A percentile compares a stretch with the other conserved stretches of the same genome.
These are phyloP conservation scores for Leccinum griseonigrum DNA, from an alignment of 1,284 basidiomycete genomes.

Conservation along the genomic window DNA sequence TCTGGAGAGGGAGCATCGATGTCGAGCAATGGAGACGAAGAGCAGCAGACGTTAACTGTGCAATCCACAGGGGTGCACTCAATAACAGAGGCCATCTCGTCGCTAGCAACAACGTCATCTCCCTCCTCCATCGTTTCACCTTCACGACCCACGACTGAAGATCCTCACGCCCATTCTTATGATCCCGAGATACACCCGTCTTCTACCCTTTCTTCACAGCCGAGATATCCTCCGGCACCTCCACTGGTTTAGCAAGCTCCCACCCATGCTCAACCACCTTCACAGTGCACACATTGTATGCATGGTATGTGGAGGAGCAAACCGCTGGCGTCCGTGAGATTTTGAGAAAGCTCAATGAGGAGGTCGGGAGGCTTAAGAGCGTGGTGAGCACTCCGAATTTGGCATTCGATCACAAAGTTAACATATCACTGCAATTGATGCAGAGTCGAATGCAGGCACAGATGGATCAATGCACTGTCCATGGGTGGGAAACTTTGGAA, in stretches of 20 bases:
- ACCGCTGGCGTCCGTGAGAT: constrained; percentile 75
- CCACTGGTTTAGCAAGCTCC: constrained; percentile 7
- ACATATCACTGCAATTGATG: not conserved
- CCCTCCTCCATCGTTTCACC: constrained; percentile 3
- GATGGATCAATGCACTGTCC: constrained; percentile 60
- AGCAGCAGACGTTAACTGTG: not conserved
- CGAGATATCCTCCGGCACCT: constrained; percentile 2
- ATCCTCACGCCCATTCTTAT: constrained; percentile 1
- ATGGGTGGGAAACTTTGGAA: constrained; percentile 74
- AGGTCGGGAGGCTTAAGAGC: constrained; percentile 75
- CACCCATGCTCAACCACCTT: constrained; percentile 10
- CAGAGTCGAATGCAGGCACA: constrained; percentile 68
- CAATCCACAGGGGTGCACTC: constrained; percentile 9
- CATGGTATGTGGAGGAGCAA: constrained; percentile 91
- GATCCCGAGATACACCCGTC: constrained; percentile 11
- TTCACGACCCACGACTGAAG: constrained; percentile 5
- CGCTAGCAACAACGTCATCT: constrained; percentile 14
- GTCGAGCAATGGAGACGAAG: not conserved
- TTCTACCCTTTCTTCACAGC: constrained; percentile 1
- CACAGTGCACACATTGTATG: constrained; percentile 62
- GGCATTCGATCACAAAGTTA: not conserved
- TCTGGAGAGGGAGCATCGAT: not conserved
- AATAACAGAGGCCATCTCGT: constrained; percentile 24
- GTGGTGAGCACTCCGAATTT: constrained; percentile 52
- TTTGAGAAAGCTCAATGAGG: constrained; percentile 76